A percentile compares a stretch with the other conserved stretches of the same genome.
Conservation (phyloP, 495 filamentous ascomycete species). For the Bathelium albidoporum region DNA sequence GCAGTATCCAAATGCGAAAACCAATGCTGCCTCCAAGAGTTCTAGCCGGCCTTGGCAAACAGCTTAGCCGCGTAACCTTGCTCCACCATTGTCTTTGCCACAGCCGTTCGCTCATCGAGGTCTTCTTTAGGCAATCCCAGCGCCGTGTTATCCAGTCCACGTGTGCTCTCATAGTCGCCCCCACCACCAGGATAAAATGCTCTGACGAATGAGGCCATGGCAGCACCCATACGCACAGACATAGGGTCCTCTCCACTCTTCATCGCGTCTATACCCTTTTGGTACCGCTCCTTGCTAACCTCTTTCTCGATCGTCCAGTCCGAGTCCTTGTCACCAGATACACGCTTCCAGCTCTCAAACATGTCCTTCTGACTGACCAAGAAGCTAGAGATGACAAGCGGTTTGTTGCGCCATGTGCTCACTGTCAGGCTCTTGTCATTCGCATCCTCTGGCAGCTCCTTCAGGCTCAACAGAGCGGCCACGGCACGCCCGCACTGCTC, state of each 20-base stretch:
- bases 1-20: too few relatives aligned
- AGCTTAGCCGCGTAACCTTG: not conserved
- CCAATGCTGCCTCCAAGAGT: too few relatives aligned
- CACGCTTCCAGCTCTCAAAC: slow-evolving; percentile 39
- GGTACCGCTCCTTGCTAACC: slow-evolving; percentile 33
- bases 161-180: not conserved
- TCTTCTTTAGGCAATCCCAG: not conserved
- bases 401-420: slow-evolving; percentile 29
- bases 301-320: slow-evolving; percentile 49
- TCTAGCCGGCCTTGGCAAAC: too few relatives aligned
- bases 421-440: slow-evolving; percentile 20
- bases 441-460: slow-evolving; percentile 36
- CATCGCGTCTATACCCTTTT: slow-evolving; percentile 34
- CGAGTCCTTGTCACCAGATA: slow-evolving; percentile 44
- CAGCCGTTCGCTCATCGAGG: not conserved
- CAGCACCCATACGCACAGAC: not conserved
- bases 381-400: slow-evolving; percentile 37
- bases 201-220: not conserved
- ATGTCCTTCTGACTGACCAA: slow-evolving; percentile 39
- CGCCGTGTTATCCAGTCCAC: not conserved
- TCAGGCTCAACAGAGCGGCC: slow-evolving; percentile 31
- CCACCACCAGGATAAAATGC: not conserved
- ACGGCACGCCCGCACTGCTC: slow-evolving; percentile 34
- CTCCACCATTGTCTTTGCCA: not conserved
- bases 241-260: slow-evolving; percentile 29